These are phyloP conservation scores for Chloranthus sessilifolius DNA, from an alignment of 164 flowering plant genomes.

Conservation along the genomic window DNA sequence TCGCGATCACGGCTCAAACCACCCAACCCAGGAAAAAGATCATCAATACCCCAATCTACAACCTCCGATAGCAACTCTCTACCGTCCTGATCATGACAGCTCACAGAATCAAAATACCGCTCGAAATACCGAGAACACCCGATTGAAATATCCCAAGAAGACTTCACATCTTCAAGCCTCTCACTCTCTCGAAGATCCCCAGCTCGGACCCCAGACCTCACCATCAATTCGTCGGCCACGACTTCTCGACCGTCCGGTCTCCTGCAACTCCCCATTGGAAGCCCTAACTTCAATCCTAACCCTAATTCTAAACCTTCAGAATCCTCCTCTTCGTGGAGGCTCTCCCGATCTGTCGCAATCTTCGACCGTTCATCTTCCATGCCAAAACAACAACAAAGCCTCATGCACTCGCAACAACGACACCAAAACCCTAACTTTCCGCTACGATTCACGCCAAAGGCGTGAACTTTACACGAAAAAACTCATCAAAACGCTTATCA, in stretches of 20 bases:
- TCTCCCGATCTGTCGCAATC: constrained; percentile 3
- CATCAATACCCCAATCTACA: constrained; percentile 15
- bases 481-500: too few relatives aligned
- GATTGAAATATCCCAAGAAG: constrained; percentile 17
- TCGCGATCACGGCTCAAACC: constrained; percentile 29
- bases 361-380: constrained; percentile 24
- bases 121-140: constrained; percentile 18
- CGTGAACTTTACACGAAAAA: constrained; percentile 1
- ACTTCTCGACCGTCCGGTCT: too few relatives aligned
- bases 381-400: constrained; percentile 50
- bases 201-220: too few relatives aligned
- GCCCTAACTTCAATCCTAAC: neutral
- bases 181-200: constrained; percentile 13
- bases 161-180: constrained; percentile 7
- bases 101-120: constrained; percentile 10
- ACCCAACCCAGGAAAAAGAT: constrained; percentile 9
- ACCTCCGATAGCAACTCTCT: neutral
- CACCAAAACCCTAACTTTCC: constrained; percentile 4
- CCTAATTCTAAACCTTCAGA: constrained; percentile 11
- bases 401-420: constrained; percentile 36
- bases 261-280: neutral
- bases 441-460: neutral
- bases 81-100: constrained; percentile 7
- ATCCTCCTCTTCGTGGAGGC: constrained; percentile 24
- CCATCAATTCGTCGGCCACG: too few relatives aligned